Evolutionary conservation across 73 alveolate genomes (phyloP), one percentile per base, ranked within the genome.

Genomic region (Paramecium octaurelia): DNA sequence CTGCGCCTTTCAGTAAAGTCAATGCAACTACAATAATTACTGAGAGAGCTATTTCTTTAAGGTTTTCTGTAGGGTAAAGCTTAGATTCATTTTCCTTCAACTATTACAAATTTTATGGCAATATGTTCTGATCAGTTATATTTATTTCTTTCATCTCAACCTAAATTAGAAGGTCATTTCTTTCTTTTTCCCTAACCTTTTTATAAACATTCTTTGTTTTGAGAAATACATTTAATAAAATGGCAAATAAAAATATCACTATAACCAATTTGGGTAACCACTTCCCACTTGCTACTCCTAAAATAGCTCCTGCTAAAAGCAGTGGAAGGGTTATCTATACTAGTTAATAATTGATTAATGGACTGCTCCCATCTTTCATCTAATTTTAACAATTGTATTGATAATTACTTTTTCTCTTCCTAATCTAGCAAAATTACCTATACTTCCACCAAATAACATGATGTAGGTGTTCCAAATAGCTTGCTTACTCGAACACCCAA

Each of bases 381-480:
- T 77, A 42, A 21, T 43, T 42, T 12, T 50, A 50, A 38, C 9
- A 50, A 12, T 46, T 4, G 4, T 1, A 43, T 77, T 23, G 16
- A 77, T 42, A 1, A 2, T 43, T 77, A 77, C 90, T 40, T 43
- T 77, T 77, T 77, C 90, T 43, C 50, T 77, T 21, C 90, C 90
- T 43, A 77, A 34, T 6, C 90, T 77, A 2, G 50, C 44, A 43
- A 77, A 77, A 34, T 77, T 77, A n/a, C 90, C 90, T 23, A 77
- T 36, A n/a, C 75, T 43, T 8, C 90, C 90, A 1, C 90, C 90
- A 23, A 77, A 77, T 8, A 77, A 34, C 90, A 77, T 77, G 8
- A 77, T 77, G 11, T 77, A 77, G 18, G 90, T 77, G 21, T 77
- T 40, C 90, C 90, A 77, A n/a, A 77, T 77, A 34, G 90, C 90